Percentiles rank a stretch among this genome's conserved stretches.
Evolutionary conservation across 2,329 filamentous ascomycete genomes (phyloP).

Genomic region (Didymella keratinophila): DNA sequence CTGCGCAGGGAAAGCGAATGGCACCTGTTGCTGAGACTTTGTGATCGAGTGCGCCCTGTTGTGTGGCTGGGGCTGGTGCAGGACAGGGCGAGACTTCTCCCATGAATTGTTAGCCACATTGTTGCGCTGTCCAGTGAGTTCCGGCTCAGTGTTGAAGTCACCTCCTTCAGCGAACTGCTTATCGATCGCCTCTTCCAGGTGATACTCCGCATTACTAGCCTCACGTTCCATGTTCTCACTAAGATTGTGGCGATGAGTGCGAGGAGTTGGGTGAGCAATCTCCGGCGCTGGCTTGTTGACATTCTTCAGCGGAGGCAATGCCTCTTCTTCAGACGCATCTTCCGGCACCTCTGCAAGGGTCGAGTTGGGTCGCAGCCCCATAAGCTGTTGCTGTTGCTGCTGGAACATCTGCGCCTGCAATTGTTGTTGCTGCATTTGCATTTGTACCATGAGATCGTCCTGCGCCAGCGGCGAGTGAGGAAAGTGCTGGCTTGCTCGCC

Average conservation of each 20-base stretch:
- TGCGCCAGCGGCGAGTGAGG: slow-evolving; percentile 51
- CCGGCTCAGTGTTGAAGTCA: slow-evolving; percentile 65
- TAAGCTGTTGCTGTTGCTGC: slow-evolving; percentile 57
- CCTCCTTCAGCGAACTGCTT: slow-evolving; percentile 81
- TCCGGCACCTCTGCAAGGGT: slow-evolving; percentile 75
- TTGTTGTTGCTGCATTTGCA: slow-evolving; percentile 60
- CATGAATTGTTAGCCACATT: slow-evolving; percentile 41
- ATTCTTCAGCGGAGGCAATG: slow-evolving; percentile 50
- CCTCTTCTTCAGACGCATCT: slow-evolving; percentile 69
- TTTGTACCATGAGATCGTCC: slow-evolving; percentile 54
- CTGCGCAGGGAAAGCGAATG: slow-evolving; percentile 43
- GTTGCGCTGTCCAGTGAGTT: slow-evolving; percentile 38
- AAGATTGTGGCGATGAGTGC: slow-evolving; percentile 72
- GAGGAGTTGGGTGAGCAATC: slow-evolving; percentile 68
- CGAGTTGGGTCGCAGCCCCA: slow-evolving; percentile 55
- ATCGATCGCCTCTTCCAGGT: slow-evolving; percentile 80
- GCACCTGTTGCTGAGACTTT: slow-evolving; percentile 61
- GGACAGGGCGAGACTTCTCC: slow-evolving; percentile 52
- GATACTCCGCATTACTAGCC: slow-evolving; percentile 85
- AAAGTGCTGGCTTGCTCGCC: slow-evolving; percentile 53
- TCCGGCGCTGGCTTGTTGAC: slow-evolving; percentile 54
- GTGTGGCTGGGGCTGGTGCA: slow-evolving; percentile 78
- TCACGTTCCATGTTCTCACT: slow-evolving; percentile 82
- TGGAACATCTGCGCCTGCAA: slow-evolving; percentile 60
- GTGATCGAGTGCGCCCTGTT: slow-evolving; percentile 75